phyloP scores from a whole-genome alignment of 768 basidiomycete genomes.

The Vishniacozyma victoriae region DNA sequence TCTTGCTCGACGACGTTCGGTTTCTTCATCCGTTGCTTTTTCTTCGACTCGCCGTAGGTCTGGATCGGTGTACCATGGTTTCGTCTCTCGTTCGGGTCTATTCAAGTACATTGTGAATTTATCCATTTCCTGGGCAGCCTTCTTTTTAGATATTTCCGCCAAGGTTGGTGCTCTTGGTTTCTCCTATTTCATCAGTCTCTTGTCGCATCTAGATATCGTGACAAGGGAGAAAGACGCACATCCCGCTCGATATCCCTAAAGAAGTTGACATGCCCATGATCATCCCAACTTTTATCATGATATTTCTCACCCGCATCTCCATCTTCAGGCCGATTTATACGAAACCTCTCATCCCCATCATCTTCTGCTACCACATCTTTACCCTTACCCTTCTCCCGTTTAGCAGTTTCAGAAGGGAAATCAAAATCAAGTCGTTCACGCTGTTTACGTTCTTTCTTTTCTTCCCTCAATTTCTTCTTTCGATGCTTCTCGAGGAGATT shows the following conservation, averaged over 20 bases:
- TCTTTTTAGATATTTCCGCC: slow-evolving; percentile 29
- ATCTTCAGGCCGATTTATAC: background rate
- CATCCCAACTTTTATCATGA: slow-evolving; percentile 21
- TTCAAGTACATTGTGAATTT: slow-evolving; percentile 47
- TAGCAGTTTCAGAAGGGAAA: slow-evolving; percentile 33
- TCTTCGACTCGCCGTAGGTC: slow-evolving; percentile 42
- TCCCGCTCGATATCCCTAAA: slow-evolving; percentile 46
- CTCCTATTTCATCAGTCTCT: no score
- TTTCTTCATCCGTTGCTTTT: slow-evolving; percentile 40
- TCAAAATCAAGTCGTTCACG: slow-evolving; percentile 42
- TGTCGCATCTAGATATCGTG: no score
- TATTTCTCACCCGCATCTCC: slow-evolving; percentile 17
- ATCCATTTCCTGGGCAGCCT: slow-evolving; percentile 40
- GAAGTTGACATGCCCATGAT: slow-evolving; percentile 44
- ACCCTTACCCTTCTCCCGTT: slow-evolving; percentile 12
- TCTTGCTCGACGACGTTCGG: slow-evolving; percentile 30
- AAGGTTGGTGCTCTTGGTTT: slow-evolving; percentile 8
- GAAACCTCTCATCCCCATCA: slow-evolving; percentile 9
- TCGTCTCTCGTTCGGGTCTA: slow-evolving; percentile 44
- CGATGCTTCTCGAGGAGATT: slow-evolving; percentile 19
- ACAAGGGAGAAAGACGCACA: slow-evolving; percentile 18
- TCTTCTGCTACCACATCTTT: slow-evolving; percentile 8
- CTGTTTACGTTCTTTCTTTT: slow-evolving; percentile 37
- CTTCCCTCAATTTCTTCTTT: slow-evolving; percentile 32
- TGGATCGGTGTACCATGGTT: slow-evolving; percentile 47